Base-by-base conservation (phyloP, 2,329 filamentous ascomycete genomes). In the Nothophoma quercina region DNA sequence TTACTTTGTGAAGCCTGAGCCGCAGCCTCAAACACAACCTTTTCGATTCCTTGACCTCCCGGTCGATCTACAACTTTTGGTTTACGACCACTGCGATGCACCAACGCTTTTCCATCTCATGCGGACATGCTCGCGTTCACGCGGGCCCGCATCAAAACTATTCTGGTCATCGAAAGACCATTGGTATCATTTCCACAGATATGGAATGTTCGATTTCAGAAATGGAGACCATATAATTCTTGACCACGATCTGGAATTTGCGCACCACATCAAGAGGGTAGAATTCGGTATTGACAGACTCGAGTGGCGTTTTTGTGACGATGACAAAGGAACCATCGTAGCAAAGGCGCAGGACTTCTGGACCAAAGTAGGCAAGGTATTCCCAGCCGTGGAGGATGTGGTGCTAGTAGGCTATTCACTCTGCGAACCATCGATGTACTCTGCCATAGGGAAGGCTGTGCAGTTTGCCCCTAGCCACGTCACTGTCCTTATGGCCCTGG, bases 11-110 rank as follows among this genome's bases (percentile, higher is more conserved):
- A 32, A n/a, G 6, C 25, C 34, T n/a, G 19, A 30, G n/a, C 16
- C 34, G n/a, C 34, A 32, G 15, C 26, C 21, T 10, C 18, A 9
- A 12, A 12, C 44, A 39, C 25, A 1, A 19, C 6, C 13, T 3
- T 64, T 62, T 5, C 58, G 45, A 7, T 61, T 69, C 41, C 29
- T 68, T 15, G 55, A 48, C 34, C 60, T 69, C 5, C 65, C 63
- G 7, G 39, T 59, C 41, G 65, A 69, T 36, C 49, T 67, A 22
- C 63, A 66, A 38, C 56, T 64, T 51, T 51, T 60, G 10, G 61
- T 69, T 30, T 66, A 62, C 53, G 43, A 46, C 18, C 51, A 46
- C 22, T 62, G 61, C 41, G 45, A 55, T 25, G 16, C 15, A 16
- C 36, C 45, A 10, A 55, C 45, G 4, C 25, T 55, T 7, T 55